Base-by-base conservation (phyloP, 1,139 yeast genomes). In the Suhomyces bolitotheri region DNA sequence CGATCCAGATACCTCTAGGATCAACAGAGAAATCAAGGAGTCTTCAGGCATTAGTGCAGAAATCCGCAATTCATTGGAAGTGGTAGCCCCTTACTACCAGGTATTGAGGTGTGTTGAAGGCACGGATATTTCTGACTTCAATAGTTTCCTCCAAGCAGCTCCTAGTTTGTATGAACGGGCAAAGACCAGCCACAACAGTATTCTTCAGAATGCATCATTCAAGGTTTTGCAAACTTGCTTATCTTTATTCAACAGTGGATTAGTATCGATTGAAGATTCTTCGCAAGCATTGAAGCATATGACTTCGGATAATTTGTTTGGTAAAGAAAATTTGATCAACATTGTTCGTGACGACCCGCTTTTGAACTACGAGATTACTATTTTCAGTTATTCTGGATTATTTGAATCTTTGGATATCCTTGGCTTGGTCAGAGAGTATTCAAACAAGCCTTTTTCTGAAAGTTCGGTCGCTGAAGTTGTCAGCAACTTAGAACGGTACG, bases 21-120 rank as follows among this genome's bases (percentile, higher is more conserved):
- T 44, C 33, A 36, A 36, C 25, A 30, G 29, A 11, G 17, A 31
- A 22, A 34, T 49, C 25, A 47, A 43, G 16, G 35, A 41, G 7
- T 15, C 38, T 3, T 28, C 44, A 8, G 54, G 51, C 2, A 20
- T 34, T 10, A 16, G 24, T 15, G 27, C 20, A 10, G 36, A 34
- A 17, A 31, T 37, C 9, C 16, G 13, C 10, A 13, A 19, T 9
- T 23, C 33, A 2, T 23, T 42, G 12, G 28, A 36, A 14, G n/a
- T 12, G 3, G 27, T 31, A n/a, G 31, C 32, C 17, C 45, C 45
- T 8, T 37, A 31, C 19, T 42, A 39, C 22, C 40, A 42, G 16
- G 27, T 42, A 3, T 30, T 42, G 15, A 33, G 36, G 23, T 37
- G 43, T 12, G 23, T 26, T 13, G 31, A 42, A 14, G 38, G 26